These are phyloP conservation scores for Ilyonectria robusta DNA, from an alignment of 2,329 filamentous ascomycete species.

Conservation along the genomic window DNA sequence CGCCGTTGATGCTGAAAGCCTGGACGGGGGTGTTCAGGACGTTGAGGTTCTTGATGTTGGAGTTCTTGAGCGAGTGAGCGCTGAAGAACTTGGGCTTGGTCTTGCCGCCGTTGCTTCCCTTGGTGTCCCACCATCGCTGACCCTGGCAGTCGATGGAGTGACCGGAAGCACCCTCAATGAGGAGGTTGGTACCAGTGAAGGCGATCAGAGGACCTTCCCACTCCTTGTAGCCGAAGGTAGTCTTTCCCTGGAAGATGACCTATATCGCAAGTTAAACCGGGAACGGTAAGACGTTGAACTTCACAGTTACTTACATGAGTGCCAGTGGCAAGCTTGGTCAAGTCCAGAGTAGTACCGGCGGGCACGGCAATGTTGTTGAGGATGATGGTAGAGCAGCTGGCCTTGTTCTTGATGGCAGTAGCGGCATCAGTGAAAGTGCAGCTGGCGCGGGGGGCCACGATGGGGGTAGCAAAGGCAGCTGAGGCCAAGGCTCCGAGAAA, in stretches of 20 bases:
- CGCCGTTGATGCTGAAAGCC: constrained; percentile 57
- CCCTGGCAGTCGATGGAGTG: constrained; percentile 70
- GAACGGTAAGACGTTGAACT: not conserved
- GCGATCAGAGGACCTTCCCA: constrained; percentile 76
- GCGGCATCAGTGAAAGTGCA: constrained; percentile 71
- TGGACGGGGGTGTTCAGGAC: constrained; percentile 60
- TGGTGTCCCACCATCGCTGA: constrained; percentile 71
- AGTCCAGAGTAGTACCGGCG: constrained; percentile 70
- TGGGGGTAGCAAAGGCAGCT: constrained; percentile 40
- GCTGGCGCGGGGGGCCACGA: constrained; percentile 40
- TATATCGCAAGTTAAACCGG: constrained; percentile 5
- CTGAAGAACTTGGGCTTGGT: constrained; percentile 75
- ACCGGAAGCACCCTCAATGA: constrained; percentile 65
- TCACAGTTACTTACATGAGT: constrained; percentile 54
- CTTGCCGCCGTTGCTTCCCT: constrained; percentile 72
- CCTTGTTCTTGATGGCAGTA: constrained; percentile 63
- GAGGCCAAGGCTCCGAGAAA: constrained; percentile 49
- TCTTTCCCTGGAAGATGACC: constrained; percentile 74
- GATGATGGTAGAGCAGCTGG: constrained; percentile 66
- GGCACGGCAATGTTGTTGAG: constrained; percentile 69
- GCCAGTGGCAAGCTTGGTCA: constrained; percentile 65
- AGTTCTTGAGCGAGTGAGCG: constrained; percentile 57
- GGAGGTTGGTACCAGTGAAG: constrained; percentile 70
- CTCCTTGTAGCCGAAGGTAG: constrained; percentile 76
- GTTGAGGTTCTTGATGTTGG: constrained; percentile 55